Percentiles rank a stretch among this genome's conserved stretches.
Evolutionary conservation across 257 asterid species (phyloP).

Genomic region (Solanum okadae): DNA sequence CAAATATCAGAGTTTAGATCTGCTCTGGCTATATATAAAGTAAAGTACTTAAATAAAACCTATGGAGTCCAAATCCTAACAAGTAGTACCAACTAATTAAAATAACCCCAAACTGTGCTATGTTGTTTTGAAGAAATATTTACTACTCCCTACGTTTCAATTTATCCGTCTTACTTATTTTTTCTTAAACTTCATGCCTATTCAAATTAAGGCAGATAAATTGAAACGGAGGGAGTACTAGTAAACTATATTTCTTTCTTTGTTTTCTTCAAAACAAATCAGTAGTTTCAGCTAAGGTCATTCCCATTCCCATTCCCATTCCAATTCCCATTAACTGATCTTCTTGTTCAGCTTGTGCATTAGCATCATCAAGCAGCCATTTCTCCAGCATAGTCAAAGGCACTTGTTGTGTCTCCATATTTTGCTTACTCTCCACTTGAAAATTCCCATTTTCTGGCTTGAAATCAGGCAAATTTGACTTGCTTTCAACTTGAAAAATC

Average conservation of each 20-base stretch:
- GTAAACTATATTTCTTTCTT: background rate
- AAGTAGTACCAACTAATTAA: background rate
- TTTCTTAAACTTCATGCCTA: background rate
- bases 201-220: background rate
- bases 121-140: background rate
- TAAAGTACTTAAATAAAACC: background rate
- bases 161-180: background rate
- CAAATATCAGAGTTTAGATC: background rate
- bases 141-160: background rate
- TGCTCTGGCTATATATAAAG: background rate
- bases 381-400: slow-evolving; percentile 68
- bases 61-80: background rate
- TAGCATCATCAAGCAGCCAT: slow-evolving; percentile 71
- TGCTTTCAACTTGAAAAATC: slow-evolving; percentile 11
- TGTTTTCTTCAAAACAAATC: slow-evolving; percentile 54
- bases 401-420: slow-evolving; percentile 24
- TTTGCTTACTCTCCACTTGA: background rate
- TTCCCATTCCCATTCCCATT: slow-evolving; percentile 22
- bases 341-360: slow-evolving; percentile 39
- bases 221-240: background rate
- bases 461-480: slow-evolving; percentile 4
- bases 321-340: slow-evolving; percentile 22
- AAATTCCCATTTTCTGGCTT: background rate
- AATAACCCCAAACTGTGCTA: background rate
- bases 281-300: slow-evolving; percentile 54